phyloP scores from a whole-genome alignment of 495 filamentous ascomycete genomes.

The Podospora pseudopauciseta region DNA sequence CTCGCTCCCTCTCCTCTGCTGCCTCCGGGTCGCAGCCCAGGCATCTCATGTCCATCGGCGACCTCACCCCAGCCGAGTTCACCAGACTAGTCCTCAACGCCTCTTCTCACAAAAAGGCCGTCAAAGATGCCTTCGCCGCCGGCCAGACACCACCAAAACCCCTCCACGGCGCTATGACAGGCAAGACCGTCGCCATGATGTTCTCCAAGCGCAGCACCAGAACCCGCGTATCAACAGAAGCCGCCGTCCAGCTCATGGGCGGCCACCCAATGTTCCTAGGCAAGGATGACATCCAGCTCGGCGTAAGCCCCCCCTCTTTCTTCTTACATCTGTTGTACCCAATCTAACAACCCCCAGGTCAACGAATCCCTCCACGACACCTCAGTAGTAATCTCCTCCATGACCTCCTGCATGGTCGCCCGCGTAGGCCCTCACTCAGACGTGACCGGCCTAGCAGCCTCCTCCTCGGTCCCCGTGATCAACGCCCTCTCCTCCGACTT shows the following conservation, averaged over 20 bases:
- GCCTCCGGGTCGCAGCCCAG: constrained; percentile 49
- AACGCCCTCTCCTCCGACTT: constrained; percentile 86
- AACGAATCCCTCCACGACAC: constrained; percentile 93
- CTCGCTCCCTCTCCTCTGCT: constrained; percentile 28
- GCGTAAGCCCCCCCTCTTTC: constrained; percentile 50
- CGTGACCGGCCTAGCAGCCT: constrained; percentile 70
- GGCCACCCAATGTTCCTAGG: constrained; percentile 96
- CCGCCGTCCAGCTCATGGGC: constrained; percentile 74
- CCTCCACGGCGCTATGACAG: constrained; percentile 49
- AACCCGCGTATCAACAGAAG: constrained; percentile 88
- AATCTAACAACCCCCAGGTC: constrained; percentile 42
- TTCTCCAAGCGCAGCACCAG: constrained; percentile 93
- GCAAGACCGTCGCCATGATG: constrained; percentile 87
- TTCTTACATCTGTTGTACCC: not conserved
- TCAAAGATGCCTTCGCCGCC: constrained; percentile 64
- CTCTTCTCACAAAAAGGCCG: constrained; percentile 63
- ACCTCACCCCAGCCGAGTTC: constrained; percentile 76
- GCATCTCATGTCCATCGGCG: constrained; percentile 86
- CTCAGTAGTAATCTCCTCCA: constrained; percentile 81
- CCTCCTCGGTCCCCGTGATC: constrained; percentile 85
- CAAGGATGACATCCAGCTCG: constrained; percentile 91
- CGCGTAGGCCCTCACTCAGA: constrained; percentile 83
- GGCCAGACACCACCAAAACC: constrained; percentile 43
- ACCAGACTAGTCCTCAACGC: constrained; percentile 79
- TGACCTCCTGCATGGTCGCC: constrained; percentile 87